Evolutionary conservation across 768 basidiomycete species (phyloP).

Genomic region (Hebeloma cylindrosporum): DNA sequence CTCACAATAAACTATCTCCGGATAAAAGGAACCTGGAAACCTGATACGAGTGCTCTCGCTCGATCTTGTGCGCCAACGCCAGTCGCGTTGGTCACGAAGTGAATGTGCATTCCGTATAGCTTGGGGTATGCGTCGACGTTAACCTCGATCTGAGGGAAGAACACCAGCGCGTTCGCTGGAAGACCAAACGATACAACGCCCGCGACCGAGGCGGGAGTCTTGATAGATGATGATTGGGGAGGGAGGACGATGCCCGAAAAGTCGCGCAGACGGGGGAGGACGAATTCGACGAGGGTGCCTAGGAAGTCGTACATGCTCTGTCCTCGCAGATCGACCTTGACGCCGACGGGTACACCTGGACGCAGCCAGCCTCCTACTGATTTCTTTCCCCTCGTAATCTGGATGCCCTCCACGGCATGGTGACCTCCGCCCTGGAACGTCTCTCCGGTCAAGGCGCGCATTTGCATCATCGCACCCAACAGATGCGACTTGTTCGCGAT

Average conservation of each 20-base stretch:
- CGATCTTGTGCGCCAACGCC: constrained; percentile 90
- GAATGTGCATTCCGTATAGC: constrained; percentile 88
- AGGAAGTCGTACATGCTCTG: constrained; percentile 96
- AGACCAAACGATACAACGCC: constrained; percentile 92
- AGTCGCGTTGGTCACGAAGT: constrained; percentile 85
- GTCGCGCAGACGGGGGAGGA: constrained; percentile 90
- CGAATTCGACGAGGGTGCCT: constrained; percentile 85
- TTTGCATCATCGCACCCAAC: constrained; percentile 82
- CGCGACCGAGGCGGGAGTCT: constrained; percentile 74
- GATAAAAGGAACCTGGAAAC: constrained; percentile 88
- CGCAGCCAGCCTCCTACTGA: constrained; percentile 82
- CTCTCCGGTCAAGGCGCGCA: constrained; percentile 87
- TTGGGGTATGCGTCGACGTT: constrained; percentile 89
- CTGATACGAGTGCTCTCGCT: constrained; percentile 84
- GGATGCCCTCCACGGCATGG: constrained; percentile 69
- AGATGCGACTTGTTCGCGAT: constrained; percentile 68
- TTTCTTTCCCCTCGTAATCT: constrained; percentile 72
- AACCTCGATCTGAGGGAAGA: constrained; percentile 96
- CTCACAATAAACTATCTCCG: constrained; percentile 37
- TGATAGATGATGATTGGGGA: constrained; percentile 63
- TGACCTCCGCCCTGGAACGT: constrained; percentile 71
- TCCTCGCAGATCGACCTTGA: constrained; percentile 88
- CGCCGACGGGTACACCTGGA: constrained; percentile 78
- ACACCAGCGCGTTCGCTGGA: constrained; percentile 75
- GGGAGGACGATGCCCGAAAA: constrained; percentile 84